These are phyloP conservation scores for Scortechinia acanthostroma DNA, from an alignment of 2,329 filamentous ascomycete genomes.

Conservation along the genomic window DNA sequence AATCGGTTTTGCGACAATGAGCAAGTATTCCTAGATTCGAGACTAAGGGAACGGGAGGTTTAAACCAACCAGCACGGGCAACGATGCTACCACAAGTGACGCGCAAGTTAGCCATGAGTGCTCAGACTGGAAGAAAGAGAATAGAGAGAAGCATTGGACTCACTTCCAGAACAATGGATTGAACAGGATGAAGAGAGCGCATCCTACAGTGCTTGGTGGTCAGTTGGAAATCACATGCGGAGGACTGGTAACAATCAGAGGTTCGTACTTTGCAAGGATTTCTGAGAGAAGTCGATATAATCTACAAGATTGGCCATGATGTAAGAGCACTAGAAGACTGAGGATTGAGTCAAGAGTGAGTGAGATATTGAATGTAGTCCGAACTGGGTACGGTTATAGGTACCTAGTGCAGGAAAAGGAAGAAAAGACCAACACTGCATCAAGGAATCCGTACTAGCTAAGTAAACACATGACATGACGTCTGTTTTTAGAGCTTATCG, in stretches of 20 bases:
- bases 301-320: background rate
- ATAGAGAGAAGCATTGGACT: conserved; percentile 15
- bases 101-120: conserved; percentile 6
- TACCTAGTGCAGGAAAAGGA: background rate
- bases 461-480: too few species aligned
- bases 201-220: conserved; percentile 26
- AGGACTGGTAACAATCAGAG: conserved; percentile 4
- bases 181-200: conserved; percentile 49
- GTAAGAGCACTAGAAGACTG: too few species aligned
- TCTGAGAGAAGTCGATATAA: conserved; percentile 25
- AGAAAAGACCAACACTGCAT: too few species aligned
- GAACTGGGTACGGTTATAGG: background rate
- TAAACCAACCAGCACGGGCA: conserved; percentile 39
- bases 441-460: too few species aligned
- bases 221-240: conserved; percentile 6
- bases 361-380: background rate
- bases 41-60: conserved; percentile 5
- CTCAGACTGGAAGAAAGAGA: background rate
- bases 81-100: conserved; percentile 34
- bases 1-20: background rate
- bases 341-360: background rate
- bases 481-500: too few species aligned
- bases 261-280: conserved; percentile 23
- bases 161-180: conserved; percentile 68
- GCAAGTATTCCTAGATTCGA: background rate